Evolutionary conservation across 2,329 filamentous ascomycete species (phyloP).

Genomic region (Sclerotinia borealis): DNA sequence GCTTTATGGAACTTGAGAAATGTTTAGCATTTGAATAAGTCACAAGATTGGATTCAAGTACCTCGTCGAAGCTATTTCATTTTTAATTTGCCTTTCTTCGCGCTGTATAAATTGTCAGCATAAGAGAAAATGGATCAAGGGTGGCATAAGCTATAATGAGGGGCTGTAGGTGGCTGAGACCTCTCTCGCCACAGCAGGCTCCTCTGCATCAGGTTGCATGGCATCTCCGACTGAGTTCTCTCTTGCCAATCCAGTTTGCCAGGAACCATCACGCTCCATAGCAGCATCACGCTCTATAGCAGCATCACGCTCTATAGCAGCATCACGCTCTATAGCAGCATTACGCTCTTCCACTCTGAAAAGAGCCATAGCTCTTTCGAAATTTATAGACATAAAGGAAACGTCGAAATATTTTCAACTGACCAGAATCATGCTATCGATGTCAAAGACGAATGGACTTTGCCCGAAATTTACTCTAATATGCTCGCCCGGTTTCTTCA

Average conservation of each 20-base stretch:
- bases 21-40: slow-evolving; percentile 1
- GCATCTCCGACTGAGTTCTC: not conserved
- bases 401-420: slow-evolving; percentile 30
- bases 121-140: not conserved
- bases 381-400: not conserved
- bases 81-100: slow-evolving; percentile 26
- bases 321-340: no score
- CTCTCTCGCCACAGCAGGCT: not conserved
- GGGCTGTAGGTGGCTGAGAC: not conserved
- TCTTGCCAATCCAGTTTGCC: no score
- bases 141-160: not conserved
- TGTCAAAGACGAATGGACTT: slow-evolving; percentile 81
- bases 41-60: slow-evolving; percentile 17
- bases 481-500: slow-evolving; percentile 59
- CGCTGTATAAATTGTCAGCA: slow-evolving; percentile 17
- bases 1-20: slow-evolving; percentile 35
- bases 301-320: no score
- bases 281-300: no score
- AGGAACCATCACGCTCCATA: no score
- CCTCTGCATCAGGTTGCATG: not conserved
- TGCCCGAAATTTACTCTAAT: slow-evolving; percentile 62
- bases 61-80: slow-evolving; percentile 49
- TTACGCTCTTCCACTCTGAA: no score
- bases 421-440: slow-evolving; percentile 78
- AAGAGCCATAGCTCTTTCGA: no score